Evolutionary conservation across 2,329 filamentous ascomycete species (phyloP), one percentile per base, ranked within the genome.

Genomic region (Diaporthe destruens): DNA sequence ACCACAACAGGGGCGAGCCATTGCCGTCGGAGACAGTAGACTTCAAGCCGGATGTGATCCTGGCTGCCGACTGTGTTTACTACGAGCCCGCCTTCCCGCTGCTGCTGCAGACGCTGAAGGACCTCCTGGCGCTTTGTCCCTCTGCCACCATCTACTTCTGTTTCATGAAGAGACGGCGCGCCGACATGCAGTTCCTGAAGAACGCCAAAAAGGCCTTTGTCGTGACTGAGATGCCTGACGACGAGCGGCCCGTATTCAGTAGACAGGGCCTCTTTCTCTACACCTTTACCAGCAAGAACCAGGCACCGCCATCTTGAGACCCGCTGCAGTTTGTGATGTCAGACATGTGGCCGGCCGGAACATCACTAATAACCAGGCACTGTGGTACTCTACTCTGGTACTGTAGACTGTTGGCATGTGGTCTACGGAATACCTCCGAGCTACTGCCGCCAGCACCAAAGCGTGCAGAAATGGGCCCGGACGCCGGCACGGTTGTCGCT

Each of bases 21-120:
- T 83, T 92, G 57, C 85, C 90, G 49, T 81, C 84, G 54, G 81
- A 84, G 55, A 84, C 92, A 55, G 76, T 86, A 68, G 82, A 86
- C 70, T 85, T 86, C 76, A 88, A 89, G 75, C 94, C 95, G 23
- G 91, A 95, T 78, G 86, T 98, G 71, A 91, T 99, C 71, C 88
- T 98, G n/a, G 96, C 96, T 4, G 96, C 95, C 53, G 96, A 98
- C 82, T 98, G 96, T 83, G 95, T 98, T 63, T 99, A 98, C 85
- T 97, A 97, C 81, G 96, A 98, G 82, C 95, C 96, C 3, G 94
- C 96, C 1, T 98, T 98, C 79, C 95, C 96, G 39, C 86, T 98
- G 44, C 87, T 99, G 59, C 88, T 96, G 79, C 85, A 90, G 75
- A 98, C 96, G 7, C 84, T 98, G 76, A 85, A 89, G 73, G 90